Percentiles rank a stretch among this genome's conserved stretches.
phyloP scores from a whole-genome alignment of 257 asterid species.

The Asclepias syriaca region DNA sequence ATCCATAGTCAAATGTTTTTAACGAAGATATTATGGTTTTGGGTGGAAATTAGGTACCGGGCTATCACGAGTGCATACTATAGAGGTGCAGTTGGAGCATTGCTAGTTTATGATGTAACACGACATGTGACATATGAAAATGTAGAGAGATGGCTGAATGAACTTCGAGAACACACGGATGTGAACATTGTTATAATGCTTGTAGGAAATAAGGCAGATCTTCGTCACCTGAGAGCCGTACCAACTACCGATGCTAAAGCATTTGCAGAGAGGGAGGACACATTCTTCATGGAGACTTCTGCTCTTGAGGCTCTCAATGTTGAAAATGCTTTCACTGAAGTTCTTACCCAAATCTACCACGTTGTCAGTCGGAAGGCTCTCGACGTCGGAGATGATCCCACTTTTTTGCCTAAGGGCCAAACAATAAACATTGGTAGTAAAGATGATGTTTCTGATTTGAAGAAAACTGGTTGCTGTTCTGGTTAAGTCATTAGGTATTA shows the following conservation, averaged over 20 bases:
- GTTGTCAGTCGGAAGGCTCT: constrained; percentile 63
- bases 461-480: constrained; percentile 70
- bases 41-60: constrained; percentile 52
- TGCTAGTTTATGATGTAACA: constrained; percentile 71
- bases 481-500: constrained; percentile 23
- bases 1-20: no score
- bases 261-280: constrained; percentile 59
- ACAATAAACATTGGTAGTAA: constrained; percentile 54
- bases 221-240: constrained; percentile 77
- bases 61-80: constrained; percentile 87
- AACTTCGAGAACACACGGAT: constrained; percentile 85
- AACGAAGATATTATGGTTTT: neutral
- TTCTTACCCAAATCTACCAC: constrained; percentile 63
- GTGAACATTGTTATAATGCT: constrained; percentile 72
- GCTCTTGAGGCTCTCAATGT: constrained; percentile 73
- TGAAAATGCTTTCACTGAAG: constrained; percentile 75
- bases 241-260: constrained; percentile 45
- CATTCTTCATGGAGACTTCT: constrained; percentile 80
- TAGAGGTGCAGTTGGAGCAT: constrained; percentile 81
- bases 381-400: constrained; percentile 66
- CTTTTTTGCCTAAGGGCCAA: constrained; percentile 65
- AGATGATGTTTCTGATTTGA: constrained; percentile 74
- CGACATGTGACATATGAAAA: constrained; percentile 72
- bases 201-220: constrained; percentile 82
- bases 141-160: constrained; percentile 76